Base-by-base conservation (phyloP, 2,329 filamentous ascomycete genomes). In the Colletotrichum sublineola region DNA sequence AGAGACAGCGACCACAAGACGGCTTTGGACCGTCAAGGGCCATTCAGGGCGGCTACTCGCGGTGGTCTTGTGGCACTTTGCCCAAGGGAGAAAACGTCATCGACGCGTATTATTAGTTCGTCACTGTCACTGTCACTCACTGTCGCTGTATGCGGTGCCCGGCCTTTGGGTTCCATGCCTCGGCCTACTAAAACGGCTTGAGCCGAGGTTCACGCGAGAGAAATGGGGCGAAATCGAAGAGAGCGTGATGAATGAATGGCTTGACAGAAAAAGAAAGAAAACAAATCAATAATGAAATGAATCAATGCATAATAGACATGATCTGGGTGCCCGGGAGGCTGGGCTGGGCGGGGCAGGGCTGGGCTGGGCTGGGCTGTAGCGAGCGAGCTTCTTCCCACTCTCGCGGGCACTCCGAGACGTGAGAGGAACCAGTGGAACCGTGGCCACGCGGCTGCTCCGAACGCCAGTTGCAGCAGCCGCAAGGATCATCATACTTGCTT, bases 81-180 rank as follows among this genome's bases (percentile, higher is more conserved):
- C 65, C 58, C 1, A 52, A 72, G 38, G 29, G 8, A 60, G 60
- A 68, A 71, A 72, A 72, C 66, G 69, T 72, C 69, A 69, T 72
- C 31, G 29, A 72, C 58, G 58, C 65, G 53, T 69, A 53, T 53
- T 42, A 57, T 50, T 71, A 56, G 68, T 6, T 18, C 44, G 68
- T 40, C 63, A 56, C 38, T 48, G 20, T 58, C 20, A 8, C 12
- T 8, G 44, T 53, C 46, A 40, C 46, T 53, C 46, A 40, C 46
- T n/a, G n/a, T 42, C 2, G 18, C 5, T 53, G 9, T 46, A 18
- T 8, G 38, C 29, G 57, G 6, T 44, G 42, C 42, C 5, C 4
- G 7, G n/a, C 24, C 52, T 56, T n/a, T 24, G 46, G 18, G 12
- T 14, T 5, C 52, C 40, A 31, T 57, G 64, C 64, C 68, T 63